Percentiles rank a stretch among this genome's conserved stretches.
Evolutionary conservation across 2,329 filamentous ascomycete species (phyloP).

Genomic region (Claviceps paspali): DNA sequence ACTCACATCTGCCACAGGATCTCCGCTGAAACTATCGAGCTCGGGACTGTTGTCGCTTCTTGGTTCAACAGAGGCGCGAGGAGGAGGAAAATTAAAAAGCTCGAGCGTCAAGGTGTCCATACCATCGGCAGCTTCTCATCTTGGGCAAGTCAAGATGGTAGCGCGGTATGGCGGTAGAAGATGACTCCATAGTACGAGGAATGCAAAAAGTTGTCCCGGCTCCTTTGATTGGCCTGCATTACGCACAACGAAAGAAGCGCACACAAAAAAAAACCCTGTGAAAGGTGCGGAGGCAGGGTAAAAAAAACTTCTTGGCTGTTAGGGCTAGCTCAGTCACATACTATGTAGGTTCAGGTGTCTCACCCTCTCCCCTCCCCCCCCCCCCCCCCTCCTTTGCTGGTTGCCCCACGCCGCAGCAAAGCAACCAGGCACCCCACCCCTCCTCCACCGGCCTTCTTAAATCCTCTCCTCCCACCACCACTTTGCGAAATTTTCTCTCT

Average conservation of each 20-base stretch:
- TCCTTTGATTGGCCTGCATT: slow-evolving; percentile 6
- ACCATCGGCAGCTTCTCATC: background rate
- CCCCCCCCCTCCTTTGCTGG: slow-evolving; percentile 7
- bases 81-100: too few species aligned
- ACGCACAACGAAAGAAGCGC: slow-evolving; percentile 1
- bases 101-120: too few species aligned
- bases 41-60: too few species aligned
- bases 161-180: background rate
- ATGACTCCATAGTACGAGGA: slow-evolving; percentile 1
- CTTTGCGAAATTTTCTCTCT: slow-evolving; percentile 20
- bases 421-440: slow-evolving; percentile 13
- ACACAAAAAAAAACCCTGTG: slow-evolving; percentile 8
- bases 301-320: slow-evolving; percentile 18
- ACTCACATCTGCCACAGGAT: background rate
- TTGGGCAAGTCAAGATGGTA: background rate
- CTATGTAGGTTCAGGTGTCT: too few species aligned
- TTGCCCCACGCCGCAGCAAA: slow-evolving; percentile 20
- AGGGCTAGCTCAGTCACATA: slow-evolving; percentile 16
- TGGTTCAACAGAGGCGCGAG: too few species aligned
- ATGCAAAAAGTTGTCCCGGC: background rate
- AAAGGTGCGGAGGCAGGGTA: slow-evolving; percentile 4
- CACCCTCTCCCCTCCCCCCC: background rate
- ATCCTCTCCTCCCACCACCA: slow-evolving; percentile 22
- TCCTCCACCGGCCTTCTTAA: slow-evolving; percentile 20
- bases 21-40: background rate